Base-by-base conservation (phyloP, 2,329 filamentous ascomycete species). In the Pseudocercospora crystallina region DNA sequence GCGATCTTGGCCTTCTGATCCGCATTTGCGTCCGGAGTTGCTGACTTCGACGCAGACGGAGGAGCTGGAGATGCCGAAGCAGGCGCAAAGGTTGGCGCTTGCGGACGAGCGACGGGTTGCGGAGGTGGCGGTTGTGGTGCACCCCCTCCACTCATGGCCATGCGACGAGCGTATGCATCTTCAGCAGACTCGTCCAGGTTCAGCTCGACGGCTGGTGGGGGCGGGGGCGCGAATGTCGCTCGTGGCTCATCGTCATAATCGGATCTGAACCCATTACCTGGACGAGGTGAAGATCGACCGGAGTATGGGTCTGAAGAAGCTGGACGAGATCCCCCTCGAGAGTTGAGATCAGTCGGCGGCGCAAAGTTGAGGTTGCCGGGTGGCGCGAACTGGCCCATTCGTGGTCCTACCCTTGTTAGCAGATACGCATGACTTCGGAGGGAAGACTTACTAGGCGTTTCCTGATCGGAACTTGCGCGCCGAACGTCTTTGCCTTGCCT, bases 121-220 rank as follows among this genome's bases (percentile, higher is more conserved):
- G 49, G 29, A 9, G 47, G 33, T 20, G 41, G 69, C 48, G 66
- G 58, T 40, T 64, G 61, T 38, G 66, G 61, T 37, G 67, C 66
- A 34, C 69, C 41, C 40, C 56, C 53, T n/a, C 52, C 56, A 3
- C 79, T 81, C 65, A 88, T 62, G 31, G 78, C 81, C 56, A 83
- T 71, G 12, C 84, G 83, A 47, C 80, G 81, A 38, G 80, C 76
- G 66, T 85, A 90, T 36, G 80, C 84, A 65, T 90, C 86, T 49
- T 90, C 85, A 43, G 84, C 85, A 5, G 81, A 84, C 40, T 78
- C 73, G 62, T 85, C 83, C 58, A 84, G 76, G 3, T 78, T 75
- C 26, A 79, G 43, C 11, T 64, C 56, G 31, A 59, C 60, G 12
- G 44, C 54, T 26, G 51, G 45, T 15, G 51, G 45, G 4, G 41